Base-by-base conservation (phyloP, 2,329 filamentous ascomycete genomes). In the Podosphaera fusca region DNA sequence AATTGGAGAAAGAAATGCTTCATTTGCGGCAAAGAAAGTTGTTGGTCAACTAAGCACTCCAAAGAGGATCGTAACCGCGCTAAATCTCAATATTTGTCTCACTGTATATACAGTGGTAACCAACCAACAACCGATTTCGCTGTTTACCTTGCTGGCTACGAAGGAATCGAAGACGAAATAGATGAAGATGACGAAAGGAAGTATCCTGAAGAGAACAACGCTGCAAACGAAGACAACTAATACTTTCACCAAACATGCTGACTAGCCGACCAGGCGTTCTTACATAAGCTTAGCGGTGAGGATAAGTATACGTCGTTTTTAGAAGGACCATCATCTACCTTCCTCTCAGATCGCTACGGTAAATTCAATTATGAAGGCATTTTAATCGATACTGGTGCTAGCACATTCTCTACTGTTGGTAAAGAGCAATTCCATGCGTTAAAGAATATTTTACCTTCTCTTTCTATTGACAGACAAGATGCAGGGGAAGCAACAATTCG, bases 61-160 rank as follows among this genome's bases (percentile, higher is more conserved):
- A 51, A 51, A 34, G 49, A 51, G n/a, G 21, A 51, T 51, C 49
- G 49, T 33, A 51, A 51, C 49, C 31, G 49, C 49, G 49, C 49
- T 10, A 51, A 51, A 33, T 51, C 49, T 9, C 49, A 51, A 31
- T 51, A 51, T 33, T 31, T 51, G 49, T 51, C 49, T n/a, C 49
- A 3, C 21, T 21, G 21, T 21, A 21, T 21, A 21, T 21, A 21
- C 21, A 21, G 21, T 21, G 21, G 21, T 21, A 21, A 21, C 21
- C 21, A 21, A 21, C 21, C 21, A 21, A 21, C 21, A 21, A 21
- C 21, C 1, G 21, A 51, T n/a, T 51, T 51, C 21, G 21, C 21
- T 21, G 21, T 21, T 21, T 21, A 21, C 21, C 21, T 21, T 21
- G 21, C 21, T 21, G 49, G 12, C 8, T 51, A 31, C n/a, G 49